Conservation (phyloP, 2,329 filamentous ascomycete genomes). For the Calonectria pseudoreteaudii region DNA sequence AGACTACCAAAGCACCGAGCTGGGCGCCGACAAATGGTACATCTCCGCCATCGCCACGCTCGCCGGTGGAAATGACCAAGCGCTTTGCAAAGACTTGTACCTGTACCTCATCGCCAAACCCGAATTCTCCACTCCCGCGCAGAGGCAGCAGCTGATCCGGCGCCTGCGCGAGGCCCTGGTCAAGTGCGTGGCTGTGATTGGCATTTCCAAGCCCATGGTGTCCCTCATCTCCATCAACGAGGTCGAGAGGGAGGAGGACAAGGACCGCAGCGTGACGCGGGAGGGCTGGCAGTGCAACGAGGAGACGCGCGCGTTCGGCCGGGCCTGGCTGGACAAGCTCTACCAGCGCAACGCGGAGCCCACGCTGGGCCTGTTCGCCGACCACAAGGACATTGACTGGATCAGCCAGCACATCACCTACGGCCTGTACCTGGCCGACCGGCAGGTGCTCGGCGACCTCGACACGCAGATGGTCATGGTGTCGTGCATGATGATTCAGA, state of each 20-base stretch:
- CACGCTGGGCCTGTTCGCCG: slow-evolving; percentile 48
- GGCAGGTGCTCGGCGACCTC: slow-evolving; percentile 63
- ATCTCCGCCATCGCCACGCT: not conserved
- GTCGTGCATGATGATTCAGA: slow-evolving; percentile 69
- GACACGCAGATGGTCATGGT: slow-evolving; percentile 68
- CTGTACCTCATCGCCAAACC: not conserved
- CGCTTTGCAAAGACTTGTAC: not conserved
- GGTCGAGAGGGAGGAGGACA: not conserved
- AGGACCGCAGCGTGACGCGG: not conserved
- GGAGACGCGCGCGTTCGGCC: not conserved
- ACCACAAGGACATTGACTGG: slow-evolving; percentile 59
- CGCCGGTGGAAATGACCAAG: not conserved
- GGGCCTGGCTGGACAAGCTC: not conserved
- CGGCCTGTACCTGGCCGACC: slow-evolving; percentile 68
- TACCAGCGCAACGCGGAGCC: not conserved
- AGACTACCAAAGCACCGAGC: not conserved
- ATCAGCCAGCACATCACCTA: slow-evolving; percentile 67
- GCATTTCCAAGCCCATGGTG: not conserved
- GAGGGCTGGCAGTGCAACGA: not conserved
- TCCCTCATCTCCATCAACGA: not conserved
- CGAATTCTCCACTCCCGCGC: not conserved
- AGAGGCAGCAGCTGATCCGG: not conserved
- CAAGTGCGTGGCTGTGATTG: not conserved
- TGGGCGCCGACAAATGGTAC: not conserved
- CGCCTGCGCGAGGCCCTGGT: not conserved